These are phyloP conservation scores for Chrysanthemum seticuspe DNA, from an alignment of 129 eudicot species.

Conservation along the genomic window DNA sequence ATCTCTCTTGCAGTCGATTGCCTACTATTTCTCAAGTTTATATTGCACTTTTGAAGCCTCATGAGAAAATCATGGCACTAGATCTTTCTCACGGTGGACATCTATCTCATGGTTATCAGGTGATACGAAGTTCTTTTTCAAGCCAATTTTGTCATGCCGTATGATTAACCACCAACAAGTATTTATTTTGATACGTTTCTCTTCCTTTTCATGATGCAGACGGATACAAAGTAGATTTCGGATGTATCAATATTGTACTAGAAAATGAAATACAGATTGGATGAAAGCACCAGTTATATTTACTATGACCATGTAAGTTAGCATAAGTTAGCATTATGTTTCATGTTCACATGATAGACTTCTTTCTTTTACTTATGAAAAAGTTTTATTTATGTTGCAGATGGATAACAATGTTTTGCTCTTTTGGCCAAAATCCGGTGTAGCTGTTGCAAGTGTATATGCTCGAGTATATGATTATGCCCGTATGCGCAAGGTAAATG, in stretches of 20 bases:
- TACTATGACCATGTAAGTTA: slow-evolving; percentile 81
- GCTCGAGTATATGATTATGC: slow-evolving; percentile 91
- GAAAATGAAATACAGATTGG: slow-evolving; percentile 92
- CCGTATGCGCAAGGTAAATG: slow-evolving; percentile 72
- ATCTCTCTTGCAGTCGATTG: slow-evolving; percentile 67
- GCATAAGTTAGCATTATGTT: too few relatives aligned
- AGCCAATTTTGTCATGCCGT: not conserved
- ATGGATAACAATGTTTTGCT: slow-evolving; percentile 86
- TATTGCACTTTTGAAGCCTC: slow-evolving; percentile 83
- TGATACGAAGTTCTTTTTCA: not conserved
- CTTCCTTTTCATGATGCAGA: slow-evolving; percentile 39
- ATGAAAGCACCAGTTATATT: slow-evolving; percentile 82
- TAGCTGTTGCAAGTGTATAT: slow-evolving; percentile 98
- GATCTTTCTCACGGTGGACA: slow-evolving; percentile 99
- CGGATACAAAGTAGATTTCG: slow-evolving; percentile 90
- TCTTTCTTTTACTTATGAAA: too few relatives aligned
- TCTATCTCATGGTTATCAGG: slow-evolving; percentile 98
- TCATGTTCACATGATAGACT: too few relatives aligned
- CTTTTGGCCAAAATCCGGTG: slow-evolving; percentile 83
- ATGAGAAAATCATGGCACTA: slow-evolving; percentile 93
- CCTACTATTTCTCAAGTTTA: slow-evolving; percentile 94
- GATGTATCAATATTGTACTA: slow-evolving; percentile 89
- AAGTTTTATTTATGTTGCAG: slow-evolving; percentile 33
- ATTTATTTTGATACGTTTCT: slow-evolving; percentile 13
- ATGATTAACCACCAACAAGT: not conserved